Evolutionary conservation across 495 filamentous ascomycete species (phyloP), one percentile per base, ranked within the genome.

Genomic region (Echria macrotheca): DNA sequence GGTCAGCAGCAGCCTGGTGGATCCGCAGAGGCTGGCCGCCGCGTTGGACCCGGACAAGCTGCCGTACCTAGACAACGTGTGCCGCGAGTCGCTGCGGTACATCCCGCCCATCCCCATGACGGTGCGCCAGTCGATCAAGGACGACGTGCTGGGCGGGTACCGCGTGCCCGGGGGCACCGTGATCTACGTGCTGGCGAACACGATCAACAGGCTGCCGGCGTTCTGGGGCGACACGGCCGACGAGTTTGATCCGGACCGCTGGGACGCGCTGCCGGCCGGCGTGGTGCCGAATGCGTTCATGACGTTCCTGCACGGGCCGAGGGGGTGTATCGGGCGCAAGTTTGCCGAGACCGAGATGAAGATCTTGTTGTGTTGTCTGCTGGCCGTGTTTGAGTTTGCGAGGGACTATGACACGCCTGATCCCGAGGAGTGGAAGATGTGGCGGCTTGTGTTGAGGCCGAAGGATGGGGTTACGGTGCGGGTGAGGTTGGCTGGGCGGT

Each of bases 381-480:
- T 70, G 24, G 64, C 60, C 54, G 55, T 58, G 55, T 70, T 52
- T 42, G 55, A 63, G 33, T 69, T 70, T 46, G 53, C 49, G 52
- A 61, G 61, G 5, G 70, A 76, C 42, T 52, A 53, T 26, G 47
- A 49, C 10, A 58, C 63, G 6, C 63, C 65, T 2, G 67, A 78
- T 49, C 75, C 73, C 6, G 75, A 77, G 60, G 59, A 69, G 14
- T 69, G 69, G 66, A 78, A 78, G 62, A 75, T 76, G 74, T 78
- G 74, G 75, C 60, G 74, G 5, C 49, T 77, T 22, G 74, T 77
- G 26, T 48, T 78, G 52, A 59, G 75, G 47, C 75, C 75, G 2
- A 70, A 67, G 58, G 68, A 74, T 47, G 75, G 75, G 6, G 64
- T 78, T 12, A 64, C 60, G 0, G 65, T 75, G 41, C 71, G 65